Evolutionary conservation across 768 basidiomycete species (phyloP).

Genomic region (Trametes maxima): DNA sequence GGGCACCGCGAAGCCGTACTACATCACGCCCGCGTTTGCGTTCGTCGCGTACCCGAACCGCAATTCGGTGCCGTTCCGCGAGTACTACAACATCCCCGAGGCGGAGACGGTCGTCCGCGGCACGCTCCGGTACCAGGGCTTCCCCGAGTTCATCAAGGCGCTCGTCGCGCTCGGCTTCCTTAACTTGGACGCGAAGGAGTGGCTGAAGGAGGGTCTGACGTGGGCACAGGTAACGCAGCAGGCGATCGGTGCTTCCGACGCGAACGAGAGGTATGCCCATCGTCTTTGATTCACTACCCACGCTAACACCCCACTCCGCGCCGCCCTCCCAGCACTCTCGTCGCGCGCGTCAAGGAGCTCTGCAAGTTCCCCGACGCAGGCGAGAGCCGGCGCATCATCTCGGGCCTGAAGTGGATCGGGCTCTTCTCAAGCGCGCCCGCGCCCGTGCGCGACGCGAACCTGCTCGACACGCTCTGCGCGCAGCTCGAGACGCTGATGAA

Average conservation of each 20-base stretch:
- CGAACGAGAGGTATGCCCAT: slow-evolving; percentile 63
- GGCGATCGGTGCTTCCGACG: slow-evolving; percentile 66
- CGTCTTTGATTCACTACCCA: background rate
- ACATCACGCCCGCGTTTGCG: slow-evolving; percentile 91
- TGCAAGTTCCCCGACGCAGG: slow-evolving; percentile 71
- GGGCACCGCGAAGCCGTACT: slow-evolving; percentile 90
- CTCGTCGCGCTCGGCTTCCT: slow-evolving; percentile 90
- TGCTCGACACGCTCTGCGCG: slow-evolving; percentile 93
- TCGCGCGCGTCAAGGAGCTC: slow-evolving; percentile 69
- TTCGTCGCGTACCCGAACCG: slow-evolving; percentile 98
- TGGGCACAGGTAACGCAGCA: slow-evolving; percentile 86
- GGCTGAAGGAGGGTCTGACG: slow-evolving; percentile 71
- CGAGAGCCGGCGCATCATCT: slow-evolving; percentile 78
- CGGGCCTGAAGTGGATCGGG: slow-evolving; percentile 92
- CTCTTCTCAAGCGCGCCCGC: slow-evolving; percentile 77
- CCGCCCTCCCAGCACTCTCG: slow-evolving; percentile 55
- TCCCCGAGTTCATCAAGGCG: slow-evolving; percentile 91
- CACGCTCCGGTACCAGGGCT: slow-evolving; percentile 93
- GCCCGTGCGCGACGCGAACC: slow-evolving; percentile 64
- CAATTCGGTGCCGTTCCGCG: slow-evolving; percentile 86
- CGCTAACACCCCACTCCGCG: background rate
- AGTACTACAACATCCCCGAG: slow-evolving; percentile 92
- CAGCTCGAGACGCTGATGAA: slow-evolving; percentile 90
- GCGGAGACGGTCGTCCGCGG: slow-evolving; percentile 92
- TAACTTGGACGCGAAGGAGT: slow-evolving; percentile 72